A percentile compares a stretch with the other conserved stretches of the same genome.
phyloP scores from a whole-genome alignment of 768 basidiomycete species.

The Suillus luteus region DNA sequence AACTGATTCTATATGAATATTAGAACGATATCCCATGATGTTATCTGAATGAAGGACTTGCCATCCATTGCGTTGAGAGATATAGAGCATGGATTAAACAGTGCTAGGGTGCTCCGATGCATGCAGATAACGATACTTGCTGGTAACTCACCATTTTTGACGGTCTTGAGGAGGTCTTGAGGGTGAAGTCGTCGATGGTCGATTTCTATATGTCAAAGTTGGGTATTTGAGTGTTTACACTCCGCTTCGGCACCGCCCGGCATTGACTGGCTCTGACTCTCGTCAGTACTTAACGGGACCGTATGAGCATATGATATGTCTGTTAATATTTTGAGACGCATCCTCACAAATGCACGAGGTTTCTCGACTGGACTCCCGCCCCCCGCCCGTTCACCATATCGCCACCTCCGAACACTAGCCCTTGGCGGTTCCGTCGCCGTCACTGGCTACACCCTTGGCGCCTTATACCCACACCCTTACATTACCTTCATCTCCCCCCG shows the following conservation, averaged over 20 bases:
- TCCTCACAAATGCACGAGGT: conserved; percentile 14
- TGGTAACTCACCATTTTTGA: conserved; percentile 56
- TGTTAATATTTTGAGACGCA: conserved; percentile 16
- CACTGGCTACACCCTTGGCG: conserved; percentile 51
- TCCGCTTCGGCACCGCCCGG: conserved; percentile 29
- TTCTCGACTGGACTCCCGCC: conserved; percentile 20
- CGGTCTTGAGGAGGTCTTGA: conserved; percentile 43
- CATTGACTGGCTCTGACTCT: not conserved
- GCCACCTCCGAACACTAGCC: conserved; percentile 19
- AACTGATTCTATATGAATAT: conserved; percentile 23
- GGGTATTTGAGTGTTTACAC: conserved; percentile 10
- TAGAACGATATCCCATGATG: conserved; percentile 8
- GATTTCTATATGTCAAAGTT: not conserved
- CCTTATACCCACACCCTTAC: conserved; percentile 69
- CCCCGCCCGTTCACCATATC: conserved; percentile 8
- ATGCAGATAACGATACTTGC: conserved; percentile 19
- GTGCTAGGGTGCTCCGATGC: conserved; percentile 42
- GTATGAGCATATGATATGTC: conserved; percentile 7
- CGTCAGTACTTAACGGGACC: not conserved
- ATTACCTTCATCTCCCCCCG: conserved; percentile 75
- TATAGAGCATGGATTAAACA: conserved; percentile 38
- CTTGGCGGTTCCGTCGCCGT: conserved; percentile 26
- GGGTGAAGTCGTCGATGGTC: conserved; percentile 9
- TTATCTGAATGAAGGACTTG: conserved; percentile 44
- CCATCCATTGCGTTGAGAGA: conserved; percentile 51